Conservation (phyloP, 1,139 yeast genomes). For the Candida albicans region DNA sequence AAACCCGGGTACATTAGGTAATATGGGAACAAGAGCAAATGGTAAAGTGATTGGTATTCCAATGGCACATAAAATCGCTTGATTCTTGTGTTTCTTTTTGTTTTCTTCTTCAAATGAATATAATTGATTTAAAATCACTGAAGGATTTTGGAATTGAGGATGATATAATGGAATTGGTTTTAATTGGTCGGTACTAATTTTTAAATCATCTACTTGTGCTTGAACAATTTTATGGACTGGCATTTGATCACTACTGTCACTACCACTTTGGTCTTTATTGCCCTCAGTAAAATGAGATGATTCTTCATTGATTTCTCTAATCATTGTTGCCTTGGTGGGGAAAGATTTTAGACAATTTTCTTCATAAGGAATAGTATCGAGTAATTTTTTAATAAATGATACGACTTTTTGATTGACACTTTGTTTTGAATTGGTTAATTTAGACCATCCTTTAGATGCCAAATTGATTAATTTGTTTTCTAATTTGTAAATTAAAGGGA, state of each 20-base stretch:
- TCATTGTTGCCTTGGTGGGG: conserved; percentile 50
- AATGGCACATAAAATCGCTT: conserved; percentile 48
- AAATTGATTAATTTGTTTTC: conserved; percentile 39
- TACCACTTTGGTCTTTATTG: background rate
- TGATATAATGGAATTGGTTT: conserved; percentile 46
- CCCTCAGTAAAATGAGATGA: conserved; percentile 10
- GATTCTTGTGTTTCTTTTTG: conserved; percentile 31
- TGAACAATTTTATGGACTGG: conserved; percentile 23
- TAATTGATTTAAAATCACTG: conserved; percentile 35
- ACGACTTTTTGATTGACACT: conserved; percentile 43
- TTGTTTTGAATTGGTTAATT: conserved; percentile 38
- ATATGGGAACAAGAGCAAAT: conserved; percentile 74
- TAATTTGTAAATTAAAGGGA: conserved; percentile 36
- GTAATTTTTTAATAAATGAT: conserved; percentile 30
- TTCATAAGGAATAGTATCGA: conserved; percentile 51
- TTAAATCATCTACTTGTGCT: conserved; percentile 29
- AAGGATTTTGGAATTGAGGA: conserved; percentile 36
- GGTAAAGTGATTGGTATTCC: conserved; percentile 83
- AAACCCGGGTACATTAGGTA: conserved; percentile 95
- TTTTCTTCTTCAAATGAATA: conserved; percentile 27
- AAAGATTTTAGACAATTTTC: conserved; percentile 53
- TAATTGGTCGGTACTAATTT: conserved; percentile 33
- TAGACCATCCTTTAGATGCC: conserved; percentile 49
- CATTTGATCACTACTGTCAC: background rate
- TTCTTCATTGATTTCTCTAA: conserved; percentile 43